Evolutionary conservation across 2,329 filamentous ascomycete species (phyloP), one percentile per base, ranked within the genome.

Genomic region (Fusarium kyushuense): DNA sequence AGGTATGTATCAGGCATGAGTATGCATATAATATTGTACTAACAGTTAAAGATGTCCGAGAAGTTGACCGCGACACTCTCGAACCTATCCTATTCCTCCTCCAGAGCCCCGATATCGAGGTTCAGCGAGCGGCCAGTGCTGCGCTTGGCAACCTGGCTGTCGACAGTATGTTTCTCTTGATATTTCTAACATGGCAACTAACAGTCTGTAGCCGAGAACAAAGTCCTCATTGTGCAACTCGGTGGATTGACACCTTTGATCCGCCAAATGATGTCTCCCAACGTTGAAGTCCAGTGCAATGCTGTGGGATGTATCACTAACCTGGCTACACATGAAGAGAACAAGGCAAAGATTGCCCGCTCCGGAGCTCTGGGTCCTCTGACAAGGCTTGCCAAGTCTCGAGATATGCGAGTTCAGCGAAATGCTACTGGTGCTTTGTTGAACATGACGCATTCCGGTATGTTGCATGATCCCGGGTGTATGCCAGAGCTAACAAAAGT

Each of bases 361-460:
- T 99, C 96, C 5, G 96, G 96, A 60, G 96, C 96, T 55, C 85
- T 99, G 58, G 93, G 92, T 10, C 96, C 96, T 11, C 83, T 99
- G 72, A 99, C 96, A 45, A 89, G 92, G 67, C 84, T 99, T 59
- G 96, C 96, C 65, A 98, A 97, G 81, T 98, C 96, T 23, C 95
- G 96, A 80, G 96, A 99, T 76, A 98, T 98, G 96, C 90, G 96
- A 58, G 96, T 99, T 47, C 96, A 99, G 82, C 89, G 96, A 70
- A 99, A 99, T 80, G 96, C 96, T 59, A 99, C 96, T 1, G 96
- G 96, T 54, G 96, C 96, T 45, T 83, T 99, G 59, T 86, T 99
- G 70, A 99, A 99, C 80, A 99, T 99, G 96, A 99, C 96, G 74
- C 96, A 99, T 83, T 98, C 94, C 69, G 94, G 94, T 97, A 88